These are phyloP conservation scores for Ormosia semicastrata DNA, from an alignment of 306 rosid genomes.

Conservation along the genomic window DNA sequence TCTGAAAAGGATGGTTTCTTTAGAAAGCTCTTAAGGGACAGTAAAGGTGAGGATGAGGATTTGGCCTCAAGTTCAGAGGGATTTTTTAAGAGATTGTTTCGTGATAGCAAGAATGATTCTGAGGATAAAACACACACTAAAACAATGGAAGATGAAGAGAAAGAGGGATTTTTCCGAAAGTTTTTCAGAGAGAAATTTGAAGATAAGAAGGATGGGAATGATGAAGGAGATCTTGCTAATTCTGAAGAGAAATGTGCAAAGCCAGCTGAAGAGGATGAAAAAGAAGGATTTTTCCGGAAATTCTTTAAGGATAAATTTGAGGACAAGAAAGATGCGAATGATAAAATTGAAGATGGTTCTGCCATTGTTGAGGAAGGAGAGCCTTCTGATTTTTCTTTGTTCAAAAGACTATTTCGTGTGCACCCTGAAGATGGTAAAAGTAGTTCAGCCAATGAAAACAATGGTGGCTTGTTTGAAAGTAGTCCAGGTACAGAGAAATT, in stretches of 20 bases:
- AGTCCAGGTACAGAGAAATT: conserved; percentile 88
- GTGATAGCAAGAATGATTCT: conserved; percentile 75
- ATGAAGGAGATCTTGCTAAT: conserved; percentile 46
- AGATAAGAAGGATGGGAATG: conserved; percentile 67
- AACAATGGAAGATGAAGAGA: conserved; percentile 67
- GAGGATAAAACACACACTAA: conserved; percentile 55
- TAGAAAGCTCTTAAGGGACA: conserved; percentile 75
- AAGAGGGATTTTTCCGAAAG: conserved; percentile 78
- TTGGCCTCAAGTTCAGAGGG: conserved; percentile 77
- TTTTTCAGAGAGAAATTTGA: conserved; percentile 78
- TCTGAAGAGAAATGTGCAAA: conserved; percentile 62
- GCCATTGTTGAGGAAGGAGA: conserved; percentile 76
- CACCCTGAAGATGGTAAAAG: conserved; percentile 83
- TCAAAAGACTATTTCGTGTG: conserved; percentile 82
- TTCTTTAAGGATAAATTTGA: conserved; percentile 74
- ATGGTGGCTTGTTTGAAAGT: conserved; percentile 59
- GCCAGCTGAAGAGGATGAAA: conserved; percentile 75
- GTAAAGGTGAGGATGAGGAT: conserved; percentile 79
- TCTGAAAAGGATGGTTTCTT: conserved; percentile 84
- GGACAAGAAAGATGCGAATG: conserved; percentile 70
- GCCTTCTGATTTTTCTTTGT: conserved; percentile 73
- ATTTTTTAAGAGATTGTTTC: conserved; percentile 83
- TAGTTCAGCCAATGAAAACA: conserved; percentile 53
- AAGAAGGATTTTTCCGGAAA: conserved; percentile 81
- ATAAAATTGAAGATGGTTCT: conserved; percentile 66